Percentiles rank a stretch among this genome's conserved stretches.
Evolutionary conservation across 2,329 filamentous ascomycete genomes (phyloP).

Genomic region (Sclerotiophoma versabilis): DNA sequence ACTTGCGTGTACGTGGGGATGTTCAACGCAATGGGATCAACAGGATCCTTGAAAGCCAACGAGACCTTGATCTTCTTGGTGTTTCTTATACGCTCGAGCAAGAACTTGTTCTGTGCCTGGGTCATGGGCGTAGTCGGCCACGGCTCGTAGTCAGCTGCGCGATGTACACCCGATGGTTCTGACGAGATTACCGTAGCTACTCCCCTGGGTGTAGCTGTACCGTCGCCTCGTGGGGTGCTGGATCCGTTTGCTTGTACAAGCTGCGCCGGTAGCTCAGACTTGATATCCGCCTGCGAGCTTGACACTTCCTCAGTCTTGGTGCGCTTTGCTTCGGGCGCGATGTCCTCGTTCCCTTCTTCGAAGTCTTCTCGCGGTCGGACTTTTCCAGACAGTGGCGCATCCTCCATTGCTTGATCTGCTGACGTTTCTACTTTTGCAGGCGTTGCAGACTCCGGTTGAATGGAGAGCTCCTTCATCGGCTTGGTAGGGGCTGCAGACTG

Average conservation of each 20-base stretch:
- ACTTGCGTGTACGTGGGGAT: constrained; percentile 77
- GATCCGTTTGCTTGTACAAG: constrained; percentile 30
- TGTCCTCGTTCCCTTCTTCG: constrained; percentile 62
- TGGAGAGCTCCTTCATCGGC: constrained; percentile 43
- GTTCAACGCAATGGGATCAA: constrained; percentile 75
- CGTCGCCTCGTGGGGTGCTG: constrained; percentile 31
- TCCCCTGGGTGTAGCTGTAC: constrained; percentile 26
- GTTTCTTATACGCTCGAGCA: constrained; percentile 71
- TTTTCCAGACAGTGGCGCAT: constrained; percentile 49
- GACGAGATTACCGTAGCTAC: constrained; percentile 40
- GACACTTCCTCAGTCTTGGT: constrained; percentile 69
- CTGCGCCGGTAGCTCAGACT: constrained; percentile 50
- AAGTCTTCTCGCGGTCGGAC: constrained; percentile 73
- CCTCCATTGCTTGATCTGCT: constrained; percentile 48
- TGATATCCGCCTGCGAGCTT: constrained; percentile 50
- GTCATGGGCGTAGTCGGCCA: constrained; percentile 54
- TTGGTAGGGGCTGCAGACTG: constrained; percentile 42
- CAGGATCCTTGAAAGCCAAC: constrained; percentile 76
- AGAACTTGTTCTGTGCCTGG: constrained; percentile 65
- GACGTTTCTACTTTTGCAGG: constrained; percentile 25
- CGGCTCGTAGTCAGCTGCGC: constrained; percentile 42
- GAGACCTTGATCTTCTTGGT: constrained; percentile 89
- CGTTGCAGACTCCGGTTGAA: constrained; percentile 25
- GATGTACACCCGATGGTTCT: constrained; percentile 39
- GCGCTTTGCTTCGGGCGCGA: constrained; percentile 74